Percentiles rank a stretch among this genome's conserved stretches.
phyloP scores from a whole-genome alignment of 2,329 filamentous ascomycete species.

The Hymenoscyphus infarciens region DNA sequence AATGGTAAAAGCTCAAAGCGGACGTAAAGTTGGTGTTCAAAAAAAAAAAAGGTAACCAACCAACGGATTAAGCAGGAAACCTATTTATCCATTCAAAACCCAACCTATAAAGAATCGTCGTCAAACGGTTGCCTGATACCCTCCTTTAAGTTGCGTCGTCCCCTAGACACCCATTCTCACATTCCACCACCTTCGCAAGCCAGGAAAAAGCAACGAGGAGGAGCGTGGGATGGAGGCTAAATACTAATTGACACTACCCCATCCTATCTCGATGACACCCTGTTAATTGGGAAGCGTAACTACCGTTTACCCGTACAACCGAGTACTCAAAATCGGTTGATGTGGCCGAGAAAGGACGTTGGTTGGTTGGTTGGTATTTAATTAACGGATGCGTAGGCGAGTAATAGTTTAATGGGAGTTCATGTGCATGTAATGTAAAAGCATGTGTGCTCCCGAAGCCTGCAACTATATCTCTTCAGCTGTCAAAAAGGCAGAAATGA shows the following conservation, averaged over 20 bases:
- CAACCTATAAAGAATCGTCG: neutral
- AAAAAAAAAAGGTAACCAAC: too few relatives aligned
- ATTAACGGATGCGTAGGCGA: neutral
- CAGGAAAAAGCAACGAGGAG: neutral
- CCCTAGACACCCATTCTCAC: neutral
- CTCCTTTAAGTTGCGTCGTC: neutral
- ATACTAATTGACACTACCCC: neutral
- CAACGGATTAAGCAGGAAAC: neutral
- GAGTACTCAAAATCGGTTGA: constrained; percentile 3
- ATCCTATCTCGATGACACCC: neutral
- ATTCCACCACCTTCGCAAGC: neutral
- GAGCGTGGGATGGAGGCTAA: constrained; percentile 11
- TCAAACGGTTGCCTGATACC: neutral
- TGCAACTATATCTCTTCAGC: neutral
- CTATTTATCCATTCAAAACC: neutral
- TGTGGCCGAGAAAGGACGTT: neutral
- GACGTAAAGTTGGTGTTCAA: neutral
- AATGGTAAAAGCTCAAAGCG: neutral
- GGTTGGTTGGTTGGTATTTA: neutral
- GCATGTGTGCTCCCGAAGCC: neutral
- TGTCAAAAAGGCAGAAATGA: neutral
- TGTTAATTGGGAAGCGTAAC: neutral
- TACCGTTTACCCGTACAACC: neutral
- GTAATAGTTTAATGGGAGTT: neutral
- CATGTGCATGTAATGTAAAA: neutral